Base-by-base conservation (phyloP, 2,329 filamentous ascomycete genomes). In the Penicillium corylophilum region DNA sequence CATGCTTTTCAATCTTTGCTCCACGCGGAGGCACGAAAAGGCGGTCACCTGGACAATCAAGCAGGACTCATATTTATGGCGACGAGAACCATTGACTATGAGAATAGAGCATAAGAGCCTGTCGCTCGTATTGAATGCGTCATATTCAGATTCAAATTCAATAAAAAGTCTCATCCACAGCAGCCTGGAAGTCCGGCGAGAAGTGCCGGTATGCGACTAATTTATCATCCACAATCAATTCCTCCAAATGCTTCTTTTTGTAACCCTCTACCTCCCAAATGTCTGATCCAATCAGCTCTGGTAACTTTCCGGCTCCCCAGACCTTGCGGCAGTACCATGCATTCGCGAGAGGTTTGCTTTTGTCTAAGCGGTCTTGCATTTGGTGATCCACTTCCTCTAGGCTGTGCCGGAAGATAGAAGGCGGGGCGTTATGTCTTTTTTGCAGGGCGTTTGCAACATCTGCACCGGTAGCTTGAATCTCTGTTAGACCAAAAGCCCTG, bases 271-370 rank as follows among this genome's bases (percentile, higher is more conserved):
- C 43, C 15, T 59, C 53, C 57, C 58, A 62, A 2, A 62, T 12
- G 35, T 62, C 55, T 12, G 38, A 16, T 6, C 44, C 44, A 23
- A 60, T 10, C 42, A 52, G 49, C 13, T 43, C 24, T 1, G 13
- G 12, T 43, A 44, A 26, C 8, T 53, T 20, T 24, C 57, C 58
- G 9, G 44, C 41, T n/a, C 50, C 60, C 60, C 60, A 61, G 2
- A 57, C 41, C 10, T 51, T 54, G n/a, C 57, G 56, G 28, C 60
- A 56, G 16, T 56, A 59, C 16, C 28, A 49, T 3, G 54, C 40
- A 2, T 59, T 10, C 2, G 44, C 54, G 38, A 57, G 20, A 7
- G 39, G 36, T 18, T 24, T 38, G 1, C 43, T 50, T 5, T 5
- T 36, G 1, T 15, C 18, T 3, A 60, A 3, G 9, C 26, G 29